Percentiles rank a stretch among this genome's conserved stretches.
Evolutionary conservation across 148 eudicot species (phyloP).

Genomic region (Silene uniflora): DNA sequence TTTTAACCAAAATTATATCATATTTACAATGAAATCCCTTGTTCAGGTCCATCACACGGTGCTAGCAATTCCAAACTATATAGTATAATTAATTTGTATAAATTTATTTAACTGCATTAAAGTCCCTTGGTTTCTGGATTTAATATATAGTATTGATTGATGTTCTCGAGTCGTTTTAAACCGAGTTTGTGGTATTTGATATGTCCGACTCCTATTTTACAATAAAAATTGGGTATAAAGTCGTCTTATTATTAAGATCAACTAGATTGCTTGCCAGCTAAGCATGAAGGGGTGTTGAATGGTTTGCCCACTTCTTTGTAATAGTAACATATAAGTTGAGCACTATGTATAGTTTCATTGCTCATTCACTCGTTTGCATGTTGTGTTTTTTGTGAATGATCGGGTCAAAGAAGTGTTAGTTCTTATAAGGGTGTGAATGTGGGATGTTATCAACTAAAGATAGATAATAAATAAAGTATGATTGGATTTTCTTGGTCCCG

Average conservation of each 20-base stretch:
- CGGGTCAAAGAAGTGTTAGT: neutral
- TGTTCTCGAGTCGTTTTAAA: too few species aligned
- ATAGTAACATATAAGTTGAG: conserved; percentile 10
- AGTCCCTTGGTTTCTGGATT: too few species aligned
- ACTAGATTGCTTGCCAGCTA: conserved; percentile 6
- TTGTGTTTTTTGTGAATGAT: neutral
- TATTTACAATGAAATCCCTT: too few species aligned
- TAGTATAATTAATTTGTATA: too few species aligned
- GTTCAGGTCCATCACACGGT: too few species aligned
- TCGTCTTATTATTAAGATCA: conserved; percentile 8
- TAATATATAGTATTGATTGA: too few species aligned
- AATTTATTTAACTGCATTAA: too few species aligned
- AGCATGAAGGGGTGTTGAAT: neutral
- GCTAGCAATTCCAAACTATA: too few species aligned
- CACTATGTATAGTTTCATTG: conserved; percentile 5
- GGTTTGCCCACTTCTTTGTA: conserved; percentile 8
- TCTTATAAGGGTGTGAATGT: neutral
- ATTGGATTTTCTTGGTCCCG: too few species aligned
- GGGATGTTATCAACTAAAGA: too few species aligned
- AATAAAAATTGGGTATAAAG: conserved; percentile 8
- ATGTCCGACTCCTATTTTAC: conserved; percentile 2
- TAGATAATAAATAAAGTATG: too few species aligned
- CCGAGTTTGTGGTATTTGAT: neutral
- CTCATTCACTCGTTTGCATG: conserved; percentile 4
- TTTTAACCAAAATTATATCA: too few species aligned